Evolutionary conservation across 192 early-diverging fungal species (phyloP).

Genomic region (Cetraspora pellucida): DNA sequence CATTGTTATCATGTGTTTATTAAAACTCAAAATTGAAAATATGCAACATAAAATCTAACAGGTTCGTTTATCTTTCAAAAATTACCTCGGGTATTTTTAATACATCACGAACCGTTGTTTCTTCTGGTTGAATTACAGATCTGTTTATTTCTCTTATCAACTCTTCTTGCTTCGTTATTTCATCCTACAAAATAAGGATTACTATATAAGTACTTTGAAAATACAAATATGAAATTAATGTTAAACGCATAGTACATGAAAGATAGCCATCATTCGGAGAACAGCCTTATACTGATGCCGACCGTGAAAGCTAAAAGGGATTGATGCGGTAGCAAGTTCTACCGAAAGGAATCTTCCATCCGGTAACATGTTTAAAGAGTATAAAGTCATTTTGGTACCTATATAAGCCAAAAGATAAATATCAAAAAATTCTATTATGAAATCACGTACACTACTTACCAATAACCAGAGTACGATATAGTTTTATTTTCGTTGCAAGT

Average conservation of each 20-base stretch:
- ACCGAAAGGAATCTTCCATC: slow-evolving; percentile 17
- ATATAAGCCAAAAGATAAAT: too few species aligned
- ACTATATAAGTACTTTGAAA: not conserved
- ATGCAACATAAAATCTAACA: too few species aligned
- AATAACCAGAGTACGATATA: too few species aligned
- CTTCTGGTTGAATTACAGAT: not conserved
- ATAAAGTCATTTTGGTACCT: too few species aligned
- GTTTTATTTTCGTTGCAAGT: too few species aligned
- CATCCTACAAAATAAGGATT: slow-evolving; percentile 27
- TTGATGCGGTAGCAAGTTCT: slow-evolving; percentile 21
- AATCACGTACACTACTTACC: too few species aligned
- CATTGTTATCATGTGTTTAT: too few species aligned
- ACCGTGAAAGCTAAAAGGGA: slow-evolving; percentile 30
- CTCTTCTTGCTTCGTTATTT: slow-evolving; percentile 22
- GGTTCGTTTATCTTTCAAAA: too few species aligned
- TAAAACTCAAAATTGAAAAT: too few species aligned
- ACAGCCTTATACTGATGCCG: slow-evolving; percentile 16
- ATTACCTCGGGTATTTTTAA: slow-evolving; percentile 6
- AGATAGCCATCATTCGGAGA: slow-evolving; percentile 32
- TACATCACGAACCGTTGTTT: slow-evolving; percentile 9
- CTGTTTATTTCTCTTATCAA: slow-evolving; percentile 20
- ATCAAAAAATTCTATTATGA: too few species aligned
- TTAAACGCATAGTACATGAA: slow-evolving; percentile 23
- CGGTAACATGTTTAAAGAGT: slow-evolving; percentile 7
- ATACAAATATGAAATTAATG: too few species aligned